These are phyloP conservation scores for Pythium aristosporum DNA, from an alignment of 352 stramenopile genomes.

Conservation along the genomic window DNA sequence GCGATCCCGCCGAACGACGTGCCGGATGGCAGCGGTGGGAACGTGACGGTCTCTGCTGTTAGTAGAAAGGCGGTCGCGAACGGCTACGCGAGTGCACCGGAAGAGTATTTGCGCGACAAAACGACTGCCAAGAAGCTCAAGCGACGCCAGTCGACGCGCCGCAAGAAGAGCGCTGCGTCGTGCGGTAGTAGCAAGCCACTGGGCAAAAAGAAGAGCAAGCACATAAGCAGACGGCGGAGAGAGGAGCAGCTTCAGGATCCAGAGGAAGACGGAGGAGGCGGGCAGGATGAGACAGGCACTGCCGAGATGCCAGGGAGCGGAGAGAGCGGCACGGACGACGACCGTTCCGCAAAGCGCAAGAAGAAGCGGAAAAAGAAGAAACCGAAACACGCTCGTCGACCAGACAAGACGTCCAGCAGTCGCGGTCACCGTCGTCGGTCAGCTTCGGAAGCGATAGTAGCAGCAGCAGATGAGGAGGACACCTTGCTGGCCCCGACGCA, in stretches of 20 bases:
- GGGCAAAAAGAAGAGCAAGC: conserved; percentile 22
- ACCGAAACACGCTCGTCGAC: conserved; percentile 1
- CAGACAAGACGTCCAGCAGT: conserved; percentile 4
- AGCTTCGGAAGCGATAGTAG: not conserved
- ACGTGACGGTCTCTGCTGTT: too few species aligned
- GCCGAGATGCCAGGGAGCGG: not conserved
- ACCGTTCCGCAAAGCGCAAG: not conserved
- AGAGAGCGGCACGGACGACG: conserved; percentile 19
- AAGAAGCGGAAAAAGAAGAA: conserved; percentile 16
- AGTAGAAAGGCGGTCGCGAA: conserved; percentile 4
- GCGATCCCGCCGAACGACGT: conserved; percentile 47
- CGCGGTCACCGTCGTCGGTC: not conserved
- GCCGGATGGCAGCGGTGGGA: conserved; percentile 7
- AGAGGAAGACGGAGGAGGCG: not conserved
- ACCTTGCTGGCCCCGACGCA: not conserved
- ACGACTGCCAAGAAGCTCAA: conserved; percentile 10
- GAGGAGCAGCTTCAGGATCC: not conserved
- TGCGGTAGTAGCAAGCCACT: conserved; percentile 26
- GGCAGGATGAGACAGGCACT: conserved; percentile 7
- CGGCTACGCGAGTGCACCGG: conserved; percentile 37
- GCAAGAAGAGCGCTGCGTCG: conserved; percentile 6
- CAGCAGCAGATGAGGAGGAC: not conserved
- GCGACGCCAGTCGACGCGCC: conserved; percentile 7
- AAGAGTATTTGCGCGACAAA: conserved; percentile 19
- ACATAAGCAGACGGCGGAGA: not conserved